Percentiles rank a stretch among this genome's conserved stretches.
These are phyloP conservation scores for Vitis cinerea DNA, from an alignment of 164 flowering plant species.

Conservation along the genomic window DNA sequence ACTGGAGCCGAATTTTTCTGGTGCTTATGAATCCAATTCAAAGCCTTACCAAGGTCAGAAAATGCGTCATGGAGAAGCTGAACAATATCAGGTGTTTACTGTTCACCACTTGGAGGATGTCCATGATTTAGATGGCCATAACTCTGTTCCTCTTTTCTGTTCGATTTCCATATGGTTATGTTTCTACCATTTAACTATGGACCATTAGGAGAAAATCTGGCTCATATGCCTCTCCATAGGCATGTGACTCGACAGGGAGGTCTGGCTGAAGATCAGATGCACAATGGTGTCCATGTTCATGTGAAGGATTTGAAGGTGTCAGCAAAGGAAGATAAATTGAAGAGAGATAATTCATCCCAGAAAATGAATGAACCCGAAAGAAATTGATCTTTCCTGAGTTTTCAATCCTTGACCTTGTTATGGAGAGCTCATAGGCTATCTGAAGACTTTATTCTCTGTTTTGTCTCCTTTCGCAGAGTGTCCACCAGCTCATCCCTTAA, in stretches of 20 bases:
- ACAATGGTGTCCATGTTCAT: no score
- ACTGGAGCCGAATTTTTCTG: slow-evolving; percentile 21
- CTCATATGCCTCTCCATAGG: slow-evolving; percentile 26
- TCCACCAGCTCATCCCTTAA: no score
- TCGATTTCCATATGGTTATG: slow-evolving; percentile 29
- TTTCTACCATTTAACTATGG: slow-evolving; percentile 23
- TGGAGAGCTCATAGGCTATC: no score
- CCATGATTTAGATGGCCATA: slow-evolving; percentile 20
- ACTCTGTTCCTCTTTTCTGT: slow-evolving; percentile 23
- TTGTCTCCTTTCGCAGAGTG: no score
- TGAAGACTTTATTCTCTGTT: no score
- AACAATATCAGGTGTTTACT: slow-evolving; percentile 24
- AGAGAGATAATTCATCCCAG: slow-evolving; percentile 21
- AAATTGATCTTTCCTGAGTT: no score
- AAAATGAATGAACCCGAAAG: slow-evolving; percentile 22
- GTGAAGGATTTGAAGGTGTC: slow-evolving; percentile 25
- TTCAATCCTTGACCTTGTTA: no score
- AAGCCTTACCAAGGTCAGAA: slow-evolving; percentile 30
- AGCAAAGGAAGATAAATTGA: slow-evolving; percentile 20
- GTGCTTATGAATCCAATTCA: slow-evolving; percentile 26
- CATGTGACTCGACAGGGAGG: slow-evolving; percentile 27
- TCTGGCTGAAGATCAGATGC: slow-evolving; percentile 19
- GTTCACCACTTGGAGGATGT: slow-evolving; percentile 23
- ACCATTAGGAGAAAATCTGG: slow-evolving; percentile 27
- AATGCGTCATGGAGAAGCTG: slow-evolving; percentile 25